Percentiles rank a stretch among this genome's conserved stretches.
Evolutionary conservation across 805 yeast species (phyloP).

Genomic region (Candida palmyrensis): DNA sequence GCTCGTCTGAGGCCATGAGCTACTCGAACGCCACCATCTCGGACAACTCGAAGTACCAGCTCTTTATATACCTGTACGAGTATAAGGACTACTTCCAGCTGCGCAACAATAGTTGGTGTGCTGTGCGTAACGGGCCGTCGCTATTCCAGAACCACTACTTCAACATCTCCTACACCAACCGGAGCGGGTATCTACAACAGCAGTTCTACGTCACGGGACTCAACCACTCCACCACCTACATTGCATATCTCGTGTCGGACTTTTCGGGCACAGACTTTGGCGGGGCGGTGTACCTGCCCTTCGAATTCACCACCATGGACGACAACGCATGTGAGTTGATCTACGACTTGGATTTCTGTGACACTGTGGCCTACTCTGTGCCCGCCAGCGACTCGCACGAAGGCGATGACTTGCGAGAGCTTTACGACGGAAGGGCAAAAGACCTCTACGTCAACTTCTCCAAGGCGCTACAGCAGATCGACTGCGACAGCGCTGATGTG

Average conservation of each 20-base stretch:
- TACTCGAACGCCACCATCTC: slow-evolving; percentile 16
- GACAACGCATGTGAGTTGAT: slow-evolving; percentile 64
- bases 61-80: slow-evolving; percentile 46
- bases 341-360: slow-evolving; percentile 72
- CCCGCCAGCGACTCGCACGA: slow-evolving; percentile 39
- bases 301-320: slow-evolving; percentile 52
- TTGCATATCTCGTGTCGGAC: slow-evolving; percentile 58
- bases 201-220: slow-evolving; percentile 61
- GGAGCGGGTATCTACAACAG: slow-evolving; percentile 49
- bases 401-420: slow-evolving; percentile 13
- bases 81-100: slow-evolving; percentile 28
- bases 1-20: slow-evolving; percentile 7
- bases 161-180: slow-evolving; percentile 33
- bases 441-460: slow-evolving; percentile 59
- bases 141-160: slow-evolving; percentile 17
- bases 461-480: slow-evolving; percentile 66
- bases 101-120: slow-evolving; percentile 64
- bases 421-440: slow-evolving; percentile 64
- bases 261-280: slow-evolving; percentile 39
- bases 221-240: slow-evolving; percentile 55
- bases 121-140: slow-evolving; percentile 52
- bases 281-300: slow-evolving; percentile 56
- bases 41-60: slow-evolving; percentile 23
- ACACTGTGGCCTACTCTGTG: slow-evolving; percentile 80
- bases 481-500: slow-evolving; percentile 68